Percentiles rank a stretch among this genome's conserved stretches.
Evolutionary conservation across 78 protist species (phyloP).

Genomic region (Pelomyxa schiedti): DNA sequence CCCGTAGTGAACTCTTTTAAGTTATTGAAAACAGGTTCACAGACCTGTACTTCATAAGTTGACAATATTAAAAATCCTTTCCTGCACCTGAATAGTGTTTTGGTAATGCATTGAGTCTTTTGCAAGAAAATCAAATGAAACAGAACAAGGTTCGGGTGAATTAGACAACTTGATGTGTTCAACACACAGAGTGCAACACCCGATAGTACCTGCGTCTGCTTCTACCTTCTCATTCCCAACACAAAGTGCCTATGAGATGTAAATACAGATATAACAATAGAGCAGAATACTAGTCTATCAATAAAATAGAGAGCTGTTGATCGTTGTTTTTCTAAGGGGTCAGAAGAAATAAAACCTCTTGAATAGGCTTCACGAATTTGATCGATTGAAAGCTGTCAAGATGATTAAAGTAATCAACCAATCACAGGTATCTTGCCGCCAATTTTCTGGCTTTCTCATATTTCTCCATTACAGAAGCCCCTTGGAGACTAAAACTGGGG

Average conservation of each 20-base stretch:
- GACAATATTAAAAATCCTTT: too few species aligned
- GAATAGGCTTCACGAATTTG: constrained; percentile 63
- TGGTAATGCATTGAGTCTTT: constrained; percentile 90
- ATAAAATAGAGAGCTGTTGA: constrained; percentile 83
- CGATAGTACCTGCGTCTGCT: constrained; percentile 97
- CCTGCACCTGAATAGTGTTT: constrained; percentile 56
- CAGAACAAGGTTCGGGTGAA: not conserved
- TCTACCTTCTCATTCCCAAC: constrained; percentile 94
- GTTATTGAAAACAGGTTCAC: too few species aligned
- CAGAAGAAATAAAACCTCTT: not conserved
- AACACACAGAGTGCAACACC: constrained; percentile 90
- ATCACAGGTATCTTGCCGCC: too few species aligned
- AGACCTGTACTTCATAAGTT: too few species aligned
- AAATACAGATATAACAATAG: too few species aligned
- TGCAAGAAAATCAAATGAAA: constrained; percentile 90
- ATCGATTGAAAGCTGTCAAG: constrained; percentile 56
- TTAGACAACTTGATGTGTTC: constrained; percentile 75
- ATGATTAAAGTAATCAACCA: too few species aligned
- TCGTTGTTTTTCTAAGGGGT: constrained; percentile 43
- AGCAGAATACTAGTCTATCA: constrained; percentile 84
- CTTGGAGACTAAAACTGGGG: constrained; percentile 58
- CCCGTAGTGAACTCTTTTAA: constrained; percentile 11
- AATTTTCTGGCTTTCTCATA: constrained; percentile 88
- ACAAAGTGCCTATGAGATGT: too few species aligned
- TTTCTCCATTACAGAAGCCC: constrained; percentile 81